These are phyloP conservation scores for Phytophthora rubi DNA, from an alignment of 352 stramenopile species.

Conservation along the genomic window DNA sequence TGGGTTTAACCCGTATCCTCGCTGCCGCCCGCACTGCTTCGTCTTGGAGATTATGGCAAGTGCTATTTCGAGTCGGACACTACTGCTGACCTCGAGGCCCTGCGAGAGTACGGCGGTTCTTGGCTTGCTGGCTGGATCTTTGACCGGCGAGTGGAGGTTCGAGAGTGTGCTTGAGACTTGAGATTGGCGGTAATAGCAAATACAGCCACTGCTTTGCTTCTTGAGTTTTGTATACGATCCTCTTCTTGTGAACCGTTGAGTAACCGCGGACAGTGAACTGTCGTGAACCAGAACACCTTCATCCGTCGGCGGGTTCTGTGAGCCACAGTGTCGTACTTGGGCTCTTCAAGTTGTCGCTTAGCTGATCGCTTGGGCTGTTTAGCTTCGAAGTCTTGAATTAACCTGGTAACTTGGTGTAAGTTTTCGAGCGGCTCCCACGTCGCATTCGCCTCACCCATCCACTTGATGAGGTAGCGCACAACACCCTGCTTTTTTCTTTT, in stretches of 20 bases:
- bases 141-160: not conserved
- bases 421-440: conserved; percentile 19
- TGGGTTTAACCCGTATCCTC: not conserved
- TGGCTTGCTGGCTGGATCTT: not conserved
- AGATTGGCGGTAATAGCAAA: not conserved
- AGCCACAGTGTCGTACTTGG: not conserved
- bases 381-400: conserved; percentile 15
- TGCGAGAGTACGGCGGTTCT: not conserved
- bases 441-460: conserved; percentile 11
- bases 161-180: not conserved
- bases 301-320: not conserved
- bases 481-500: not conserved
- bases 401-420: conserved; percentile 7
- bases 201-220: not conserved
- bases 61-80: not conserved
- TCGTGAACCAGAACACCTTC: no score
- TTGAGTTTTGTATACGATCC: not conserved
- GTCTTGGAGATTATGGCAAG: not conserved
- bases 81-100: not conserved
- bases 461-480: conserved; percentile 11
- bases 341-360: not conserved
- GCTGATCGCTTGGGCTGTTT: not conserved
- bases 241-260: no score
- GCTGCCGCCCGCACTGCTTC: not conserved
- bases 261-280: no score